Percentiles rank a stretch among this genome's conserved stretches.
phyloP scores from a whole-genome alignment of 2,329 filamentous ascomycete species.

The Aspergillus tubingensis region DNA sequence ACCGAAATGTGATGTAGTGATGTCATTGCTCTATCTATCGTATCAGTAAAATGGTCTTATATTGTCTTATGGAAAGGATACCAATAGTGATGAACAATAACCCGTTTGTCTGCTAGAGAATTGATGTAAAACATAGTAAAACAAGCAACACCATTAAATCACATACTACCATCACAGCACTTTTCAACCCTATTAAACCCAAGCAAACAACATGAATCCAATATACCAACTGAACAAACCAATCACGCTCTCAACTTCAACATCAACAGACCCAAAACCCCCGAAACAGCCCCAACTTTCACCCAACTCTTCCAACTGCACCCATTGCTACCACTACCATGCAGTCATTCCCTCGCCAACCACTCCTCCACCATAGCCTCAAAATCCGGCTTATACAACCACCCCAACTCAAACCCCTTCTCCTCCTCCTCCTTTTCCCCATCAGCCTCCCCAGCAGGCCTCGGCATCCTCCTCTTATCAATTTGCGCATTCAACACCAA shows the following conservation, averaged over 20 bases:
- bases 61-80: no score
- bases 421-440: conserved; percentile 14
- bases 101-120: no score
- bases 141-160: neutral
- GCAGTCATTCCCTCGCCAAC: conserved; percentile 17
- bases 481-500: conserved; percentile 53
- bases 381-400: conserved; percentile 48
- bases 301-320: neutral
- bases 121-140: no score
- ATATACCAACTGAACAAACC: no score
- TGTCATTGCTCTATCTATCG: neutral
- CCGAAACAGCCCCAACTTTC: neutral
- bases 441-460: neutral
- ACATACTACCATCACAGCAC: no score
- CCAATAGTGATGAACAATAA: no score
- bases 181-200: no score
- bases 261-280: neutral
- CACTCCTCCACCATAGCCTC: conserved; percentile 38
- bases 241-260: no score
- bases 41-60: no score
- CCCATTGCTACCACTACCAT: neutral
- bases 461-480: conserved; percentile 51
- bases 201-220: no score
- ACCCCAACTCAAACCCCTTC: conserved; percentile 41
- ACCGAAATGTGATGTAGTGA: neutral